These are phyloP conservation scores for Hypholoma sublateritium DNA, from an alignment of 768 basidiomycete genomes.

Conservation along the genomic window DNA sequence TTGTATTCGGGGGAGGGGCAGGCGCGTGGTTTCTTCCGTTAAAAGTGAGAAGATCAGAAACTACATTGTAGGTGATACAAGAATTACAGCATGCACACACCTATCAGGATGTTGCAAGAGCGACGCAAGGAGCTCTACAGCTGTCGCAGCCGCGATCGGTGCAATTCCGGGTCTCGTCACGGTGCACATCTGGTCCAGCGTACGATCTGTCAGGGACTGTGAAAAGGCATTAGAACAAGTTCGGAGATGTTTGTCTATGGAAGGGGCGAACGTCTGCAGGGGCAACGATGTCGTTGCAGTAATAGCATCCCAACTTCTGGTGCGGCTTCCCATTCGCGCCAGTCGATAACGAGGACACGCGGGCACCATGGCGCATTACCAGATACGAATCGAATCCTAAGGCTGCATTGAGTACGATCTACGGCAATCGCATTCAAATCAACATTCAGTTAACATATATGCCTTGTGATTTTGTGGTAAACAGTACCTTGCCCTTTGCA, in stretches of 20 bases:
- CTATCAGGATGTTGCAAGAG: conserved; percentile 88
- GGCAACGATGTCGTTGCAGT: conserved; percentile 97
- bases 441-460: neutral
- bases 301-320: conserved; percentile 84
- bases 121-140: conserved; percentile 89
- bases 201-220: conserved; percentile 74
- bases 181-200: conserved; percentile 98
- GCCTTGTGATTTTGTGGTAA: neutral
- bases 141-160: conserved; percentile 86
- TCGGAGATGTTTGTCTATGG: neutral
- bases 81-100: too few species aligned
- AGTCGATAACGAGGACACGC: conserved; percentile 35
- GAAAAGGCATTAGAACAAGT: conserved; percentile 8
- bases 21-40: conserved; percentile 49
- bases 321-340: conserved; percentile 26
- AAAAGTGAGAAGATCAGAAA: neutral
- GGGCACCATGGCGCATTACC: conserved; percentile 93
- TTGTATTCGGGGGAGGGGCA: conserved; percentile 56
- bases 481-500: conserved; percentile 74
- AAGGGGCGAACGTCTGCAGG: conserved; percentile 73
- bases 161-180: conserved; percentile 95
- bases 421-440: neutral
- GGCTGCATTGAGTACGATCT: conserved; percentile 94
- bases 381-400: conserved; percentile 95
- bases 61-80: too few species aligned